Percentiles rank a stretch among this genome's conserved stretches.
phyloP scores from a whole-genome alignment of 2,329 filamentous ascomycete species.

The Aspergillus persii region DNA sequence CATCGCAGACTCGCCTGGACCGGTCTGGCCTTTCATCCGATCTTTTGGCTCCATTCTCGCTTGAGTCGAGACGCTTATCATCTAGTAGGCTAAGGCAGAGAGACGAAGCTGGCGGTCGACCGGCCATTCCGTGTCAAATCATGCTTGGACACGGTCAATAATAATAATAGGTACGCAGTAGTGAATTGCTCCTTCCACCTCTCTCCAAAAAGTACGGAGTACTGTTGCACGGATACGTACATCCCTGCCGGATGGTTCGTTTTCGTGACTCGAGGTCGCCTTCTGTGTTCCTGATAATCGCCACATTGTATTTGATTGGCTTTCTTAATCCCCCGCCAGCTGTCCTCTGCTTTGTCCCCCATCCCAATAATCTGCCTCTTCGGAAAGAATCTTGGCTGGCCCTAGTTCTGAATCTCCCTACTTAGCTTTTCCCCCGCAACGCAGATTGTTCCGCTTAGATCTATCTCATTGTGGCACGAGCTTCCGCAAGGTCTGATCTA shows the following conservation, averaged over 20 bases:
- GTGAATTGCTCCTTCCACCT: background rate
- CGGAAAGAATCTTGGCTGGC: background rate
- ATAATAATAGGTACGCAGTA: background rate
- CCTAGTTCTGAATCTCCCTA: background rate
- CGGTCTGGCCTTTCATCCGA: conserved; percentile 8
- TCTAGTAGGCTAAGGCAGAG: too few relatives aligned
- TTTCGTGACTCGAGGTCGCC: background rate
- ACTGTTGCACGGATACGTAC: too few relatives aligned
- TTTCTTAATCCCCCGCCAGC: background rate
- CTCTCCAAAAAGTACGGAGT: too few relatives aligned
- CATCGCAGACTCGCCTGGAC: conserved; percentile 5
- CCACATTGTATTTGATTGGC: background rate
- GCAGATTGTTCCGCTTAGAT: background rate
- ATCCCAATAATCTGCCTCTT: background rate
- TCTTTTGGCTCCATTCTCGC: background rate
- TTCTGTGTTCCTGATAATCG: background rate
- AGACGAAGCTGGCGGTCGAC: background rate
- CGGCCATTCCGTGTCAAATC: background rate
- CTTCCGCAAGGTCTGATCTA: conserved; percentile 31
- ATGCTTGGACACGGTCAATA: background rate
- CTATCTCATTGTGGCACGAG: conserved; percentile 2
- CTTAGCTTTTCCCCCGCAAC: background rate
- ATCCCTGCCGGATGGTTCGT: too few relatives aligned
- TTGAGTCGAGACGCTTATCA: background rate
- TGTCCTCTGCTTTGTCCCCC: background rate